Percentiles rank a stretch among this genome's conserved stretches.
Evolutionary conservation across 192 early-diverging fungal genomes (phyloP).

Genomic region (Dimargaris xerosporica): DNA sequence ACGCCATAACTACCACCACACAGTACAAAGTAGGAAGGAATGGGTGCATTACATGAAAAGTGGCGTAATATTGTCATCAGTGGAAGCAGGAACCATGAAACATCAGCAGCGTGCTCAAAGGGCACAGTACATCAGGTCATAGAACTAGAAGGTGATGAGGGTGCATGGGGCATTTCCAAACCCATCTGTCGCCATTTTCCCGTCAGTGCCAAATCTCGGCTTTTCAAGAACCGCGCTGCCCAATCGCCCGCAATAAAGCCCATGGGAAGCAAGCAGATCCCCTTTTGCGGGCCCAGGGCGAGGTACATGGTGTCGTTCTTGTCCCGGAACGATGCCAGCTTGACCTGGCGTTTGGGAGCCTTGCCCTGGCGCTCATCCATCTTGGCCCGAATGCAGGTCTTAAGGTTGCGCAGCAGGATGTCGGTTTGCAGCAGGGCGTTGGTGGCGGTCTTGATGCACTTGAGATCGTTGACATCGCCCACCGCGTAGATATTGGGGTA

Average conservation of each 20-base stretch:
- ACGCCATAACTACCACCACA: too few relatives aligned
- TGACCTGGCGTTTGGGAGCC: not conserved
- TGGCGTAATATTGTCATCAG: too few relatives aligned
- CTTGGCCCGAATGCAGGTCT: not conserved
- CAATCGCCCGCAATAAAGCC: not conserved
- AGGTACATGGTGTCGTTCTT: not conserved
- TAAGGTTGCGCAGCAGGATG: not conserved
- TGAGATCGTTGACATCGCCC: conserved; percentile 46
- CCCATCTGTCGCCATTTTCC: conserved; percentile 5
- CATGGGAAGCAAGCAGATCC: not conserved
- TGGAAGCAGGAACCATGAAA: too few relatives aligned
- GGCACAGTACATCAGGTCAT: not conserved
- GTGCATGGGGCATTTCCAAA: not conserved
- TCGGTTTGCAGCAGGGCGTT: not conserved
- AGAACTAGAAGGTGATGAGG: not conserved
- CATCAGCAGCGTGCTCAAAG: too few relatives aligned
- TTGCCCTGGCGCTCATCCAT: not conserved
- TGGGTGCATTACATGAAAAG: too few relatives aligned
- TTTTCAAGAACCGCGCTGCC: not conserved
- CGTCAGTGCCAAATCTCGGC: not conserved
- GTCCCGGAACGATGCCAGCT: not conserved
- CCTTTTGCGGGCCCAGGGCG: not conserved
- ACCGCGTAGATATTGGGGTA: conserved; percentile 54
- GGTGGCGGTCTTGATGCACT: conserved; percentile 2
- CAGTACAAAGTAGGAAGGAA: too few relatives aligned